Percentiles rank a stretch among this genome's conserved stretches.
phyloP scores from a whole-genome alignment of 2,329 filamentous ascomycete species.

The Bipolaris victoriae region DNA sequence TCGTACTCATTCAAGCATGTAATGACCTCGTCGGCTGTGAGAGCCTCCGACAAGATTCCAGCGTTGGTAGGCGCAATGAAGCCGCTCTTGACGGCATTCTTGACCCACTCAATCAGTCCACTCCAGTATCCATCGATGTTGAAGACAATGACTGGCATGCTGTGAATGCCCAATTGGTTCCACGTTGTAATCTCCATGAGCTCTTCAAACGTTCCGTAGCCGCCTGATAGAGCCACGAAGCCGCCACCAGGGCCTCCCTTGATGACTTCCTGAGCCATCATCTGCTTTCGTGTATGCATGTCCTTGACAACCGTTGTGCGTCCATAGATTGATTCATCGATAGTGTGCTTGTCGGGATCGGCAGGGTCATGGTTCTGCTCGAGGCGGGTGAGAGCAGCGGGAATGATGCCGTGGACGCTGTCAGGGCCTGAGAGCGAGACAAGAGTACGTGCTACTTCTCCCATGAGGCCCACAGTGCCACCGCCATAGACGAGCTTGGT shows the following conservation, averaged over 20 bases:
- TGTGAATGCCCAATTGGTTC: constrained; percentile 97
- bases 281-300: constrained; percentile 94
- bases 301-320: constrained; percentile 86
- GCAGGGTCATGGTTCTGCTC: constrained; percentile 68
- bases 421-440: constrained; percentile 80
- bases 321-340: constrained; percentile 73
- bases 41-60: constrained; percentile 79
- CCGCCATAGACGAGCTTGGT: constrained; percentile 92
- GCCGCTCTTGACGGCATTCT: constrained; percentile 73
- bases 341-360: constrained; percentile 52
- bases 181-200: constrained; percentile 89
- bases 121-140: constrained; percentile 95
- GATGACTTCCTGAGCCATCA: constrained; percentile 90
- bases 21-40: constrained; percentile 74
- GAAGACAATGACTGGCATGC: constrained; percentile 71
- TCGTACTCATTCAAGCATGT: constrained; percentile 74
- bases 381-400: constrained; percentile 78
- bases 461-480: constrained; percentile 94
- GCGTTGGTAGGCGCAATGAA: constrained; percentile 77
- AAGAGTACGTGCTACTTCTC: constrained; percentile 85
- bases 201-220: constrained; percentile 96
- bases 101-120: constrained; percentile 81
- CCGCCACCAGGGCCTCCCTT: constrained; percentile 81
- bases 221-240: constrained; percentile 86
- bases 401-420: constrained; percentile 92